Evolutionary conservation across 176 grass and related monocot species (phyloP), one percentile per base, ranked within the genome.

Genomic region (Aegilops speltoides): DNA sequence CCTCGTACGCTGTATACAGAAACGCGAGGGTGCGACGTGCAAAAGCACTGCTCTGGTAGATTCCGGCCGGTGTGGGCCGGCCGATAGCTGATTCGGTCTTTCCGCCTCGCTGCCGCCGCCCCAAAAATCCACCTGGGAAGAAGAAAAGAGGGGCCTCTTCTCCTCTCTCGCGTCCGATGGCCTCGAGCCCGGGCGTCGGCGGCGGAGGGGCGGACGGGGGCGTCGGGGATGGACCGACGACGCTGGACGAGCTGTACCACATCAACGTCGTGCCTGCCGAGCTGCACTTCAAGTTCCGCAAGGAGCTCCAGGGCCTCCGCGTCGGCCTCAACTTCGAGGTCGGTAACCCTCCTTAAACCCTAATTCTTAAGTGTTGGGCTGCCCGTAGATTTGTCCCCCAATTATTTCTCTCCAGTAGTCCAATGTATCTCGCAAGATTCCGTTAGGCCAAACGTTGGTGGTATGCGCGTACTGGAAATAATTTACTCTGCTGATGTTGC

Each of bases 201-300:
- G 81, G 81, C 28, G 80, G 16, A 7, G 88, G 68, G 26, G 75
- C 11, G 7, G 86, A 89, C 22, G 83, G 85, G 11, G 83, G 87
- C 38, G 87, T 84, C 6, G 77, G 81, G 31, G 88, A 92, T 20
- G 93, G 91, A 1, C 96, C 93, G 31, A 79, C 87, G 71, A 84
- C 90, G 34, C 78, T 98, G n/a, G 93, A 94, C 56, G 96, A 98
- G 84, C 91, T 93, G 64, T 98, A 92, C 92, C 77, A 87, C 82
- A 98, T 98, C 86, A 98, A 96, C 88, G 75, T 93, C 23, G 90
- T 96, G 15, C 93, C 94, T 33, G 93, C 93, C 38, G 93, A 98
- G 86, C 92, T 98, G 68, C 93, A 88, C 92, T 81, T 98, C 92
- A 96, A 98, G 88, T 98, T 98, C 80, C 93, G 96, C 74, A 98